phyloP scores from a whole-genome alignment of 176 grass and related monocot genomes.

The Musa beccarii region DNA sequence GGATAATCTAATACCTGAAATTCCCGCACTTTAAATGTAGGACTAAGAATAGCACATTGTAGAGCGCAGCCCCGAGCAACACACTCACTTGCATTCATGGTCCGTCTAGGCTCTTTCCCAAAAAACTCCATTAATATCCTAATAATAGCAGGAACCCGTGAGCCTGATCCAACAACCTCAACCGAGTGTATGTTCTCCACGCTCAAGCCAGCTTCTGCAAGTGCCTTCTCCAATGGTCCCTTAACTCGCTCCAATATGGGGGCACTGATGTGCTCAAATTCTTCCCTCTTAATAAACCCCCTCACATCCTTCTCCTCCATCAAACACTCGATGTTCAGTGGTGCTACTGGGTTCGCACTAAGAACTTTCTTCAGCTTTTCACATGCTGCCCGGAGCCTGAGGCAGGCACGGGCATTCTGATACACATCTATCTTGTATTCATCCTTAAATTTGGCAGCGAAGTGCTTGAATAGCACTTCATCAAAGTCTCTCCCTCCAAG shows the following conservation, averaged over 20 bases:
- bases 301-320: constrained; percentile 61
- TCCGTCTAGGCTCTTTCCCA: constrained; percentile 59
- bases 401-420: constrained; percentile 40
- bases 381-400: constrained; percentile 42
- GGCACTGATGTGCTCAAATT: constrained; percentile 50
- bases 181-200: constrained; percentile 37
- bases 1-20: constrained; percentile 52
- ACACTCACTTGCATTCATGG: constrained; percentile 94
- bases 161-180: constrained; percentile 64
- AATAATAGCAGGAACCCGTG: constrained; percentile 60
- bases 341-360: constrained; percentile 53
- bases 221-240: constrained; percentile 47
- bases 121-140: constrained; percentile 73
- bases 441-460: constrained; percentile 49
- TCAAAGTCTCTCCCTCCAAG: constrained; percentile 78
- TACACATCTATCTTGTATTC: constrained; percentile 72
- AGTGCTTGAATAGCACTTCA: constrained; percentile 56
- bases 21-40: constrained; percentile 89
- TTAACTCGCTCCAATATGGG: constrained; percentile 54
- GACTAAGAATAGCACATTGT: constrained; percentile 87
- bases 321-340: constrained; percentile 56
- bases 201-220: constrained; percentile 30
- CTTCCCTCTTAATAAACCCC: constrained; percentile 66
- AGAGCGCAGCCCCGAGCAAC: constrained; percentile 73
- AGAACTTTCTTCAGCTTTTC: constrained; percentile 75